phyloP scores from a whole-genome alignment of 257 asterid species.

The Fraxinus quadrangulata region DNA sequence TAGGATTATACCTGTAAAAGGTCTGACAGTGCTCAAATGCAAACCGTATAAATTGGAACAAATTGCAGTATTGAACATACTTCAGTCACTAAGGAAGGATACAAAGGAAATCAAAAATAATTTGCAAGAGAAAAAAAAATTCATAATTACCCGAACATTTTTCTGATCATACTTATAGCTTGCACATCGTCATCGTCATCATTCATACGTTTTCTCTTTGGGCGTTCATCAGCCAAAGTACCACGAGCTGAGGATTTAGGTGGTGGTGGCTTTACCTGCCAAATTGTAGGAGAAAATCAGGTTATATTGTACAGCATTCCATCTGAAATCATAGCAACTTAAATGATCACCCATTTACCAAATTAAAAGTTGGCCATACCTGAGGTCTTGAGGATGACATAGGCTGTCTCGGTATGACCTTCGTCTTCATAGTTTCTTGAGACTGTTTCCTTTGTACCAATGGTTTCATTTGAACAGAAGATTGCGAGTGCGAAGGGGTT shows the following conservation, averaged over 20 bases:
- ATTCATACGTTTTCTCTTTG: slow-evolving; percentile 55
- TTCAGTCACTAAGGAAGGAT: no score
- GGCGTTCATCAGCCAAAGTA: slow-evolving; percentile 38
- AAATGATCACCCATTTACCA: no score
- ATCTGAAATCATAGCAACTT: background rate
- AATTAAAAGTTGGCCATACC: slow-evolving; percentile 27
- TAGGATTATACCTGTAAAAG: slow-evolving; percentile 71
- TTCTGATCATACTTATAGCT: slow-evolving; percentile 45
- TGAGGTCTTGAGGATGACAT: slow-evolving; percentile 50
- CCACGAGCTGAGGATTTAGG: slow-evolving; percentile 42
- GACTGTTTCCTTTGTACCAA: slow-evolving; percentile 39
- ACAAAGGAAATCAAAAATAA: no score
- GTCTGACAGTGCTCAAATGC: background rate
- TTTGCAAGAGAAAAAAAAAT: background rate
- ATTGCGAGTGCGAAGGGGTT: slow-evolving; percentile 36
- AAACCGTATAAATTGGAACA: background rate
- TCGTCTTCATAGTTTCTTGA: slow-evolving; percentile 50
- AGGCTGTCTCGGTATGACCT: slow-evolving; percentile 39
- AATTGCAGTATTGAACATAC: background rate
- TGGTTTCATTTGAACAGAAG: slow-evolving; percentile 46
- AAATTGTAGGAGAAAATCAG: background rate
- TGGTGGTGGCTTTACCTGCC: slow-evolving; percentile 49
- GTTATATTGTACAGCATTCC: background rate
- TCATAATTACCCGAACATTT: slow-evolving; percentile 63
- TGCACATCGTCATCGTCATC: slow-evolving; percentile 44